Percentiles rank a stretch among this genome's conserved stretches.
These are phyloP conservation scores for Coniferiporia weirii DNA, from an alignment of 1,284 basidiomycete species.

Conservation along the genomic window DNA sequence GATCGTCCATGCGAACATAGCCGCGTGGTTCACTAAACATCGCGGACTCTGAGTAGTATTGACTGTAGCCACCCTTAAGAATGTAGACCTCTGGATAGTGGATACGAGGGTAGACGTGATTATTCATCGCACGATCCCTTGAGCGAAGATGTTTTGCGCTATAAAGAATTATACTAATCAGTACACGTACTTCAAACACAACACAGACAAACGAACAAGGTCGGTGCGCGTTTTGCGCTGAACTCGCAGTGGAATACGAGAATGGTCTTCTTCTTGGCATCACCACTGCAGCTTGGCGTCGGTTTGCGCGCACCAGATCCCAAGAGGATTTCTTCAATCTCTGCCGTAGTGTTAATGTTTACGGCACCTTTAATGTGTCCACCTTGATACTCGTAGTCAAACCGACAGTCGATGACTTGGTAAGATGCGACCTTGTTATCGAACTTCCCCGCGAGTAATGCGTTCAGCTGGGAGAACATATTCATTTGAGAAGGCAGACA, in stretches of 20 bases:
- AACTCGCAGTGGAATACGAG: slow-evolving; percentile 99
- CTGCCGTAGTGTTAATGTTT: slow-evolving; percentile 83
- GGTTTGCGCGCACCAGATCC: slow-evolving; percentile 56
- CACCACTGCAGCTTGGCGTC: slow-evolving; percentile 76
- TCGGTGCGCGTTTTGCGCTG: slow-evolving; percentile 90
- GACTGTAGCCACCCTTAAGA: slow-evolving; percentile 91
- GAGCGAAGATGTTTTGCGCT: slow-evolving; percentile 92
- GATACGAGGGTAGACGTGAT: slow-evolving; percentile 85
- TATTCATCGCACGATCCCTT: slow-evolving; percentile 84
- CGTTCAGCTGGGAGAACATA: slow-evolving; percentile 51
- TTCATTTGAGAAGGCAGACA: background rate
- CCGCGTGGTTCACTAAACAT: slow-evolving; percentile 73
- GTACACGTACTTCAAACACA: background rate
- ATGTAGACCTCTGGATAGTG: slow-evolving; percentile 98
- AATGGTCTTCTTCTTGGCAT: slow-evolving; percentile 70
- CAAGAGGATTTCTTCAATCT: slow-evolving; percentile 80
- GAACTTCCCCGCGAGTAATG: slow-evolving; percentile 71
- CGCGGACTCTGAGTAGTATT: slow-evolving; percentile 71
- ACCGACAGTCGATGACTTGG: slow-evolving; percentile 92
- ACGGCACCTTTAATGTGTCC: slow-evolving; percentile 91
- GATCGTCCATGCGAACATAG: slow-evolving; percentile 95
- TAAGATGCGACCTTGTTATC: slow-evolving; percentile 59
- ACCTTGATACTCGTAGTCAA: slow-evolving; percentile 94
- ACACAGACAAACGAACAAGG: slow-evolving; percentile 61
- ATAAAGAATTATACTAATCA: slow-evolving; percentile 2